Evolutionary conservation across 495 filamentous ascomycete species (phyloP), one percentile per base, ranked within the genome.

Genomic region (Filosporella fistucella): DNA sequence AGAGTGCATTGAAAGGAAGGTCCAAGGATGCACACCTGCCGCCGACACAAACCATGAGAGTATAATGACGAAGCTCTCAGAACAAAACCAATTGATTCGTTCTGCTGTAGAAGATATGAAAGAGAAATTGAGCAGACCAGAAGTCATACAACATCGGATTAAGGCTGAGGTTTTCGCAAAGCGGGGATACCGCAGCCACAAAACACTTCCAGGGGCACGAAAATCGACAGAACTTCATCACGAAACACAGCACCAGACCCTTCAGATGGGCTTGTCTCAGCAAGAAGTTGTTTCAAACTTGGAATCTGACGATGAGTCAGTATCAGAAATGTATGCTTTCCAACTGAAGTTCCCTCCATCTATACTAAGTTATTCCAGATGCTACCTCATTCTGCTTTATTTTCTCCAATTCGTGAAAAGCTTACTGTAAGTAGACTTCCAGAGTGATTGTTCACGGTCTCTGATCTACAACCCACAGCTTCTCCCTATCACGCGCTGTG

Each of bases 321-420:
- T 30, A n/a, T 30, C 28, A 30, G n/a, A 30, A 30, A 30, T 30
- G 28, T 30, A 30, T 8, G 28, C 28, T 30, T 8, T 30, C n/a
- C 8, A 30, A 30, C n/a, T 30, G 28, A 8, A 8, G n/a, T 30
- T 30, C 8, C n/a, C n/a, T 8, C 28, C 28, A 30, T 8, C 28
- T 30, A 8, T 8, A 30, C 28, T 30, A 30, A 30, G 8, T 30
- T 30, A n/a, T 8, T 30, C n/a, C 18, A 49, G 46, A 3, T 49
- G 36, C 28, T 49, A 49, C 26, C 28, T 42, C 1, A 32, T 42
- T 2, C 36, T 49, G 1, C 25, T 49, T 1, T 49, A 49, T 29
- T n/a, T 49, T 23, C 29, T 29, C 2, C 37, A 35, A 0, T 49
- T 49, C 46, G 14, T 49, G 12, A 3, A 28, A 20, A 35, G 36